Evolutionary conservation across 1,284 basidiomycete genomes (phyloP), one percentile per base, ranked within the genome.

Genomic region (Microbotryum silenes-acaulis): DNA sequence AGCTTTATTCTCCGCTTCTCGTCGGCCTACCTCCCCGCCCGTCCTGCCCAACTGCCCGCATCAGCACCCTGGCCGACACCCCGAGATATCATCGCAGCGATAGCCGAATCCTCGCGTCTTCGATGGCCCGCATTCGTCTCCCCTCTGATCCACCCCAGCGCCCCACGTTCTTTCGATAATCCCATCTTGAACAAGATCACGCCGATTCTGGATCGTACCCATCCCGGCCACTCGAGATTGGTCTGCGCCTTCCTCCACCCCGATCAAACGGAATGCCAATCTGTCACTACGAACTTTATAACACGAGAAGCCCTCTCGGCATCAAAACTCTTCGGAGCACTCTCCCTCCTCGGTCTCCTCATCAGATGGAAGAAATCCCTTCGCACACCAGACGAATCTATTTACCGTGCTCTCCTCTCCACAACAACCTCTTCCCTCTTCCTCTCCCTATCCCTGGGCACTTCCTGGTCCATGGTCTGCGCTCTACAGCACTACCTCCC

Each of bases 241-340:
- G 25, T 46, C 6, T 59, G 58, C 20, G 58, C 58, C 27, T 37
- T 59, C 31, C 27, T 59, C n/a, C 58, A 59, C 46, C 58, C 58
- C 14, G 51, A 48, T 18, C 45, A 54, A 8, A 42, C 46, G 31
- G 25, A 25, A 4, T 59, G 58, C 21, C 21, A 44, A 31, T 21
- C 7, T 18, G 58, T 59, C 4, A 3, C 37, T 42, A 16, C 16
- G 37, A 42, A 16, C 37, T 52, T 53, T 23, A 27, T 44, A n/a
- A 23, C 9, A 16, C 50, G 25, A 29, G 50, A 31, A 20, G 50
- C 18, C n/a, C 20, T 29, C 21, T 54, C 21, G 45, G 51, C 51
- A 1, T 21, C 44, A 9, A 59, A 49, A 21, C 54, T 59, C 33
- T 59, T 59, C 37, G 58, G 51, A 6, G 58, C 58, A 12, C 31